Evolutionary conservation across 2,329 filamentous ascomycete genomes (phyloP).

Genomic region (Colletotrichum cordylinicola): DNA sequence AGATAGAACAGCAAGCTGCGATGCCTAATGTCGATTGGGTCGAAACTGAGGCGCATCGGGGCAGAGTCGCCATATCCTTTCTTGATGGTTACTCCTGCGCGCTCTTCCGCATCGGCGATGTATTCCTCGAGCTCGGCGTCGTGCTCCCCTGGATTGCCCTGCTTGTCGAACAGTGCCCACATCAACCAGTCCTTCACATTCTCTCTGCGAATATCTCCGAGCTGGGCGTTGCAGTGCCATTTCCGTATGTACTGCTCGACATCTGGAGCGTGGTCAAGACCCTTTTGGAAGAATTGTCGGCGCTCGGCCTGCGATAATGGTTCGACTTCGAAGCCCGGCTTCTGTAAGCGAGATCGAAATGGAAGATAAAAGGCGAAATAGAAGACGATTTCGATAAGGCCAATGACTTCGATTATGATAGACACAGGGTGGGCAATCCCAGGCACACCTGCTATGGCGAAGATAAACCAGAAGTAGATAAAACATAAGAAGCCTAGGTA

Average conservation of each 20-base stretch:
- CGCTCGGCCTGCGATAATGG: slow-evolving; percentile 52
- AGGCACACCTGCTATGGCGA: slow-evolving; percentile 23
- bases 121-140: slow-evolving; percentile 50
- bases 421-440: slow-evolving; percentile 29
- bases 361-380: slow-evolving; percentile 47
- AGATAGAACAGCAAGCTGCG: slow-evolving; percentile 70
- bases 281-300: slow-evolving; percentile 60
- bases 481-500: slow-evolving; percentile 22
- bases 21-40: slow-evolving; percentile 65
- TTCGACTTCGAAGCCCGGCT: slow-evolving; percentile 43
- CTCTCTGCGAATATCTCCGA: slow-evolving; percentile 65
- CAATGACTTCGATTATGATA: slow-evolving; percentile 26
- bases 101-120: slow-evolving; percentile 57
- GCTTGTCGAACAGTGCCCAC: slow-evolving; percentile 70
- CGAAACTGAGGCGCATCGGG: slow-evolving; percentile 69
- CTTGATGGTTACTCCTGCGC: slow-evolving; percentile 55
- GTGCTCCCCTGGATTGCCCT: slow-evolving; percentile 41
- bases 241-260: slow-evolving; percentile 61
- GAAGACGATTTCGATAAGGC: slow-evolving; percentile 46
- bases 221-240: slow-evolving; percentile 70
- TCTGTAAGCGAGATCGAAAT: slow-evolving; percentile 42
- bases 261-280: slow-evolving; percentile 59
- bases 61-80: slow-evolving; percentile 61
- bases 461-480: slow-evolving; percentile 24
- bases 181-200: slow-evolving; percentile 71